These are phyloP conservation scores for Salvia miltiorrhiza DNA, from an alignment of 257 asterid species.

Conservation along the genomic window DNA sequence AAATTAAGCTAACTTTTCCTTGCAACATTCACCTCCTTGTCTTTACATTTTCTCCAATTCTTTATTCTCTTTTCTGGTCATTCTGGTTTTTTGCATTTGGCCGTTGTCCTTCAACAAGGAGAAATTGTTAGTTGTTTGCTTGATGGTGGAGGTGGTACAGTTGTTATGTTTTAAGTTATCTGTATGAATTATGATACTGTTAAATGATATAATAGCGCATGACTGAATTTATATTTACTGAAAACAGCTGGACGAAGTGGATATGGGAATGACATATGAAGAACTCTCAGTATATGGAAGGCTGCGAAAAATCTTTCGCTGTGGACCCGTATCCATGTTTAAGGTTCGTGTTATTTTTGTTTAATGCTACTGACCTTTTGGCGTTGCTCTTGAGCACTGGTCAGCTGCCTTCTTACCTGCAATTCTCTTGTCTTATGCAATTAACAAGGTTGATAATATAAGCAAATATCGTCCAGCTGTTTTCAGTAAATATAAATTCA, in stretches of 20 bases:
- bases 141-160: neutral
- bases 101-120: neutral
- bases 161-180: neutral
- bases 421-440: neutral
- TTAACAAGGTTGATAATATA: neutral
- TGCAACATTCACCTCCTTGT: neutral
- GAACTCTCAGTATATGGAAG: conserved; percentile 92
- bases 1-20: neutral
- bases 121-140: neutral
- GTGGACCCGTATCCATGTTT: conserved; percentile 97
- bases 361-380: neutral
- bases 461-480: conserved; percentile 49
- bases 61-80: neutral
- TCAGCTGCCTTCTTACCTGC: neutral
- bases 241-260: conserved; percentile 91
- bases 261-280: conserved; percentile 95
- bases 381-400: neutral
- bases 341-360: conserved; percentile 50
- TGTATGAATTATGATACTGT: neutral
- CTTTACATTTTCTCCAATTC: neutral
- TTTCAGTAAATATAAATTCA: conserved; percentile 18
- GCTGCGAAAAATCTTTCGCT: conserved; percentile 88
- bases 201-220: conserved; percentile 1
- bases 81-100: neutral
- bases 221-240: conserved; percentile 17